These are phyloP conservation scores for Chenopodium quinoa DNA, from an alignment of 148 eudicot species.

Conservation along the genomic window DNA sequence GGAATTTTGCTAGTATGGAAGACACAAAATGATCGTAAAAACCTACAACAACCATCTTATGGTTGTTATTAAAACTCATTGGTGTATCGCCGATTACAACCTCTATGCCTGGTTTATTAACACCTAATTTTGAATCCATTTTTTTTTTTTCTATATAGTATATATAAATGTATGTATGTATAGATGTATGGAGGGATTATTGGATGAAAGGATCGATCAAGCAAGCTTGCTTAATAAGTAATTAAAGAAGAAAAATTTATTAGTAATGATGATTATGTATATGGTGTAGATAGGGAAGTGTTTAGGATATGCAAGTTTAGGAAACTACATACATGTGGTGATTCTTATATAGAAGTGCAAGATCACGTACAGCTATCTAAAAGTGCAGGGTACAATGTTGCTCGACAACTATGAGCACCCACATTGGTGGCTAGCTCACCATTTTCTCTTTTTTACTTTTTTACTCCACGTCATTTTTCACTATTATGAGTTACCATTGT, in stretches of 20 bases:
- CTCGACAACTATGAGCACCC: background rate
- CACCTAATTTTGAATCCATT: slow-evolving; percentile 14
- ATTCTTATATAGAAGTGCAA: background rate
- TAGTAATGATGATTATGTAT: too few species aligned
- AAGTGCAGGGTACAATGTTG: background rate
- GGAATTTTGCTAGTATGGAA: slow-evolving; percentile 28
- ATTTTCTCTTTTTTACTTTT: too few species aligned
- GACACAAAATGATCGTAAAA: slow-evolving; percentile 14
- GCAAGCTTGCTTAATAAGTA: too few species aligned
- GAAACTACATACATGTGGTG: background rate
- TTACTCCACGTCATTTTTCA: too few species aligned
- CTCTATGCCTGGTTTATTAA: background rate
- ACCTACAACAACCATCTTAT: background rate
- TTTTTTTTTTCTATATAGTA: too few species aligned
- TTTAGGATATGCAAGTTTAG: background rate
- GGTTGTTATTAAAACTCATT: background rate
- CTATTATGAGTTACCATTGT: too few species aligned
- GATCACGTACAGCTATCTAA: background rate
- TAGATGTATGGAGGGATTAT: too few species aligned
- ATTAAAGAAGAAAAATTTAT: too few species aligned
- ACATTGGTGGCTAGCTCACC: too few species aligned
- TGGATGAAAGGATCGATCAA: too few species aligned
- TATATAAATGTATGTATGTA: too few species aligned
- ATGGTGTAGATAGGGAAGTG: background rate
- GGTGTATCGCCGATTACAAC: slow-evolving; percentile 19